phyloP scores from a whole-genome alignment of 2,329 filamentous ascomycete genomes.

The Fragosphaeria purpurea region DNA sequence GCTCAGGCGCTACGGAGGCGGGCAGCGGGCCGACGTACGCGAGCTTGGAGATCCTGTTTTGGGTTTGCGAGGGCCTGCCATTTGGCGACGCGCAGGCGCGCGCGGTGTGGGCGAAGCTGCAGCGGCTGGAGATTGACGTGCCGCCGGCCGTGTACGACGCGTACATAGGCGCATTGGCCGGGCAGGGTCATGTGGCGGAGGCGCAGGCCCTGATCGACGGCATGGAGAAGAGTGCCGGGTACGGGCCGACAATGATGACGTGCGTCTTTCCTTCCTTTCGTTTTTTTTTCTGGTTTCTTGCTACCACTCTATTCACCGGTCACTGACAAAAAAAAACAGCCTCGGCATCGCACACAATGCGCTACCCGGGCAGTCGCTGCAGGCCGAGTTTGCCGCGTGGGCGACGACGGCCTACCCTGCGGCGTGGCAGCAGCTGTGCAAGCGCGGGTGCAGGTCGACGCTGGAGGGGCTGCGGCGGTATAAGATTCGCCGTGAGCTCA shows the following conservation, averaged over 20 bases:
- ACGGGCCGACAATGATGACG: conserved; percentile 59
- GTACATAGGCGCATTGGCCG: conserved; percentile 68
- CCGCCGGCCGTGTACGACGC: conserved; percentile 63
- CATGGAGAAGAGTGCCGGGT: conserved; percentile 57
- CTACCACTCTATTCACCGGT: not conserved
- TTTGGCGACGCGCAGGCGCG: conserved; percentile 51
- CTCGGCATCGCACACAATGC: conserved; percentile 69
- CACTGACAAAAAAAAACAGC: conserved; percentile 29
- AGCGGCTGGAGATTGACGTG: conserved; percentile 67
- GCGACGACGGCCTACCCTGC: conserved; percentile 56
- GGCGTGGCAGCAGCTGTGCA: conserved; percentile 57
- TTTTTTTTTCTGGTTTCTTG: conserved; percentile 3
- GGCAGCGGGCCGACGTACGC: conserved; percentile 62
- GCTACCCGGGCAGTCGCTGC: conserved; percentile 53
- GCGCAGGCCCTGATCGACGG: conserved; percentile 55
- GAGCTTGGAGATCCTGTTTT: conserved; percentile 72
- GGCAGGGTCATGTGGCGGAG: conserved; percentile 60
- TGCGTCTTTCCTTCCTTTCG: conserved; percentile 35
- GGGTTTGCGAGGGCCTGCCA: conserved; percentile 57
- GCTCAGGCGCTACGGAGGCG: too few relatives aligned
- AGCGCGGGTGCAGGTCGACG: conserved; percentile 36
- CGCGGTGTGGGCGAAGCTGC: conserved; percentile 61
- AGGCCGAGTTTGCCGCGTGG: conserved; percentile 65
- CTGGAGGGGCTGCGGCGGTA: conserved; percentile 37
- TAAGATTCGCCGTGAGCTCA: conserved; percentile 33